A percentile compares a stretch with the other conserved stretches of the same genome.
Evolutionary conservation across 2,329 filamentous ascomycete genomes (phyloP).

Genomic region (Penicillium sp.): DNA sequence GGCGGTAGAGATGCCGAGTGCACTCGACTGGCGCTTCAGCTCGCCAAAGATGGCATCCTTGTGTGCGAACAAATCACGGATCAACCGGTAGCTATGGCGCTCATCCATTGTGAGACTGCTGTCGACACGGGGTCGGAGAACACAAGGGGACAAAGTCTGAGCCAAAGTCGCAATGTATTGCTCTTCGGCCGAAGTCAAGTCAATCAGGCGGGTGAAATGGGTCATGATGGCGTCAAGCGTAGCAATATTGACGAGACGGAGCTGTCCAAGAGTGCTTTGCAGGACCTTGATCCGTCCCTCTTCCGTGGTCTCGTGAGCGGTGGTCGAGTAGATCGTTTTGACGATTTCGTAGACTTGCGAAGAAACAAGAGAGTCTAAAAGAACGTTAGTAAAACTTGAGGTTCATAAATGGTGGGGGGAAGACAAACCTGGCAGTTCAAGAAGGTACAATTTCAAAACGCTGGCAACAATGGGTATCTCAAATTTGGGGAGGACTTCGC

Average conservation of each 20-base stretch:
- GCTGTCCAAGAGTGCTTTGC: conserved; percentile 91
- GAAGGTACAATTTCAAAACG: conserved; percentile 87
- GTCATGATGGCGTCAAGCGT: conserved; percentile 98
- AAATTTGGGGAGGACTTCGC: conserved; percentile 79
- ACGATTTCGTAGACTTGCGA: conserved; percentile 99
- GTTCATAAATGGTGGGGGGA: conserved; percentile 14
- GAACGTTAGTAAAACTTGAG: conserved; percentile 9
- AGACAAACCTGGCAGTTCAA: conserved; percentile 86
- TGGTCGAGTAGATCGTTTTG: conserved; percentile 90
- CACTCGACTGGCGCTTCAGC: conserved; percentile 71
- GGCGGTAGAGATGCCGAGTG: conserved; percentile 51
- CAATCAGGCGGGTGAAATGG: conserved; percentile 94
- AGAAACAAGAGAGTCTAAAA: conserved; percentile 91
- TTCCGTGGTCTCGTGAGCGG: conserved; percentile 73
- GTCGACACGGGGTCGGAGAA: conserved; percentile 83
- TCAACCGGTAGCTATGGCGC: conserved; percentile 84
- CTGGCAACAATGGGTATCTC: conserved; percentile 94
- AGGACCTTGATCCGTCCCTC: conserved; percentile 82
- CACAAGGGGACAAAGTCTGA: conserved; percentile 74
- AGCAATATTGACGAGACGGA: conserved; percentile 94
- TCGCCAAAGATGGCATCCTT: conserved; percentile 96
- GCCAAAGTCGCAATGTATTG: conserved; percentile 76
- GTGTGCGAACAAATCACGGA: conserved; percentile 88
- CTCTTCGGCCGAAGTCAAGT: conserved; percentile 94
- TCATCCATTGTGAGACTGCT: conserved; percentile 94